Conservation (phyloP, 2,329 filamentous ascomycete species). For the Seiridium unicorne region DNA sequence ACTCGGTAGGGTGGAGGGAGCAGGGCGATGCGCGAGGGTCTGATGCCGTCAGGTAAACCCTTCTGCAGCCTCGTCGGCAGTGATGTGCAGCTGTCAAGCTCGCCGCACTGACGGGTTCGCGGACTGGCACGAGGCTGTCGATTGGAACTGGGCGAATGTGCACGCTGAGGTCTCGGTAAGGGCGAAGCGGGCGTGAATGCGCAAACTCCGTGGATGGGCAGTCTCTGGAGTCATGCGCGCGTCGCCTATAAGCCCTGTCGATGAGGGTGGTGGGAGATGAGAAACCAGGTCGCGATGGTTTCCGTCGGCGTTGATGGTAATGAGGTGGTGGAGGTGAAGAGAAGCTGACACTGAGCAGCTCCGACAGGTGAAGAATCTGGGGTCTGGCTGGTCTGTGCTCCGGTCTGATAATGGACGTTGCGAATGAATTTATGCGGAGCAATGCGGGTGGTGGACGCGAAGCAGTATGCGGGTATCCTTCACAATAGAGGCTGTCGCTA, state of each 20-base stretch:
- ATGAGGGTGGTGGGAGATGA: not conserved
- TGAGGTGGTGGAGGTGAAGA: not conserved
- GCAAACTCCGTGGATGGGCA: constrained; percentile 11
- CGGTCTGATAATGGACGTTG: not conserved
- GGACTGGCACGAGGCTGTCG: constrained; percentile 3
- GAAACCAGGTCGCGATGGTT: not conserved
- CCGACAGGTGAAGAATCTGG: constrained; percentile 4
- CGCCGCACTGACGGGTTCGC: not conserved
- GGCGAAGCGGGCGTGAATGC: not conserved
- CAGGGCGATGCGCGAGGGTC: constrained; percentile 6
- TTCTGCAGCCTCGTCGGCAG: not conserved
- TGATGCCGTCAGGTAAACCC: not conserved
- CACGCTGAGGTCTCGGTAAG: constrained; percentile 5
- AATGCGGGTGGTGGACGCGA: not conserved
- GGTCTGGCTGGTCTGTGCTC: constrained; percentile 1
- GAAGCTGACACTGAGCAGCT: constrained; percentile 1
- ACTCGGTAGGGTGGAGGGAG: constrained; percentile 16
- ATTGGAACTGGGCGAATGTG: not conserved
- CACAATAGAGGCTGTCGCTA: too few relatives aligned
- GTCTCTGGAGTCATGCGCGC: constrained; percentile 8
- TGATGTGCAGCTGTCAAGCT: not conserved
- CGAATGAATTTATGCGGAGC: not conserved
- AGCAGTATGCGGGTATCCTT: not conserved
- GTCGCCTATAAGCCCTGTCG: constrained; percentile 2
- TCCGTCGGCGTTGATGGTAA: not conserved